phyloP scores from a whole-genome alignment of 2,329 filamentous ascomycete genomes.

The Pyricularia pennisetigena region DNA sequence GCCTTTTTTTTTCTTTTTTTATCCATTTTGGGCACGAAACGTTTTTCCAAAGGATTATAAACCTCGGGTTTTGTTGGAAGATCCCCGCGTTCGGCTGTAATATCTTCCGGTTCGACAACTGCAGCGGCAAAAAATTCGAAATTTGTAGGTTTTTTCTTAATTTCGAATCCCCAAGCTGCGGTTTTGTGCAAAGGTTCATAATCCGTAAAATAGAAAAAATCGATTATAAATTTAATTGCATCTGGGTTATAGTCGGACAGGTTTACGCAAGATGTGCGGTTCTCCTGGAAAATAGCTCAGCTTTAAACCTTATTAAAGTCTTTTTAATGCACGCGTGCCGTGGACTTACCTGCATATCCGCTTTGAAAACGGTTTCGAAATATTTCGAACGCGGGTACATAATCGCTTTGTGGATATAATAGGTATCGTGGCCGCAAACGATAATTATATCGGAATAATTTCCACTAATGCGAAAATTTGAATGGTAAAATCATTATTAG shows the following conservation, averaged over 20 bases:
- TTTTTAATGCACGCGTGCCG: background rate
- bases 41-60: background rate
- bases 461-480: constrained; percentile 5
- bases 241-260: constrained; percentile 1
- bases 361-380: background rate
- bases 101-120: background rate
- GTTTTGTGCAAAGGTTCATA: background rate
- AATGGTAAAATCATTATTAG: background rate
- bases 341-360: background rate
- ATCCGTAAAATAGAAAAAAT: constrained; percentile 1
- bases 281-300: background rate
- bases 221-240: background rate
- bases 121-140: background rate
- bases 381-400: constrained; percentile 1
- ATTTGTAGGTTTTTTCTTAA: background rate
- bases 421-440: background rate
- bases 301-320: background rate
- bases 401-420: constrained; percentile 2
- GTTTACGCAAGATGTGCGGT: background rate
- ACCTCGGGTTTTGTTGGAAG: background rate
- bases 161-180: background rate
- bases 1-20: background rate
- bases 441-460: background rate
- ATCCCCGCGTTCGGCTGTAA: background rate
- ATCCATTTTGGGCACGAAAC: background rate